phyloP scores from a whole-genome alignment of 345 rosid species.

The Dovyalis caffra region DNA sequence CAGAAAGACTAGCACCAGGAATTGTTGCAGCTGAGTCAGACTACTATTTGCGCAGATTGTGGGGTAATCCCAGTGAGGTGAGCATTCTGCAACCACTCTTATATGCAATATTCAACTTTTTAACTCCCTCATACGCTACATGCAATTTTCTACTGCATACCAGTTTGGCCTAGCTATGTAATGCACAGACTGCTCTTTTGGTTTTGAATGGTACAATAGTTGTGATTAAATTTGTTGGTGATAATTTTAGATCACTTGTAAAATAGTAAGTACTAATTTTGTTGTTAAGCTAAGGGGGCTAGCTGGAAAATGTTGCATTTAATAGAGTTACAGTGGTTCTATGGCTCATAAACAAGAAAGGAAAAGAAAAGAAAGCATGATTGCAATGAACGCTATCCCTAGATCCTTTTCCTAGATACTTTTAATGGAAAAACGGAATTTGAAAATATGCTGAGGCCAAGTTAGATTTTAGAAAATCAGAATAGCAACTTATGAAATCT shows the following conservation, averaged over 20 bases:
- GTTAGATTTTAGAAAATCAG: neutral
- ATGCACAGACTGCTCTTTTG: neutral
- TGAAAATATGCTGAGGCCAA: neutral
- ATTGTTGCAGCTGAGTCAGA: conserved; percentile 86
- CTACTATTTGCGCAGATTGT: conserved; percentile 71
- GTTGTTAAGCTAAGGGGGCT: neutral
- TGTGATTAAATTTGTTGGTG: neutral
- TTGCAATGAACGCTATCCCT: neutral
- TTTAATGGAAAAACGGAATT: neutral
- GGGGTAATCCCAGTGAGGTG: conserved; percentile 95
- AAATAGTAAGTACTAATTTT: neutral
- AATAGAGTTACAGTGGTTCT: neutral
- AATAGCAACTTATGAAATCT: neutral
- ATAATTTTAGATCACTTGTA: neutral
- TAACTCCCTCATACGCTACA: neutral
- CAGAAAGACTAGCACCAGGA: conserved; percentile 86
- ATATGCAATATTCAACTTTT: neutral
- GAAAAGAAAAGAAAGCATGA: neutral
- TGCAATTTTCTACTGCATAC: neutral
- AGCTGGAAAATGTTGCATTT: neutral
- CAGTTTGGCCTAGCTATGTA: neutral
- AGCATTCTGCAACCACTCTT: conserved; percentile 12
- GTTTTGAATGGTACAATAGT: neutral
- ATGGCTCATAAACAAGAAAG: neutral
- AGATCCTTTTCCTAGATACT: neutral